Conservation (phyloP, 805 yeast genomes). For the Starmerella vitae region DNA sequence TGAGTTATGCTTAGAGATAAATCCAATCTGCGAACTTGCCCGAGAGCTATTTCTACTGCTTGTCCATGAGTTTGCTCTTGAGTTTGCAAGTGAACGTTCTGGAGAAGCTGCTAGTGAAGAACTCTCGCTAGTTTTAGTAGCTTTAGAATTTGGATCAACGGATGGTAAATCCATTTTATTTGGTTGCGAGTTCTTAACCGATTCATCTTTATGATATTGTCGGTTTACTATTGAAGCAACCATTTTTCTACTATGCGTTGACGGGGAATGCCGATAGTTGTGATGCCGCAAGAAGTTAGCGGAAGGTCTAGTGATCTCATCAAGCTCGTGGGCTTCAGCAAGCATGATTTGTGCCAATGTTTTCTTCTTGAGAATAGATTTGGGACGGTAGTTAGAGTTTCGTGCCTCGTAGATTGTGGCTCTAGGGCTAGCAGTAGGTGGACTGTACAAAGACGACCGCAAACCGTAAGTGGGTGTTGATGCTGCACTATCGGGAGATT, state of each 20-base stretch:
- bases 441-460: not conserved
- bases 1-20: slow-evolving; percentile 1
- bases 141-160: not conserved
- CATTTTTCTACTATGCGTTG: slow-evolving; percentile 22
- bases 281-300: slow-evolving; percentile 29
- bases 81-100: slow-evolving; percentile 1
- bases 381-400: slow-evolving; percentile 28
- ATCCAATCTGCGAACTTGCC: slow-evolving; percentile 10
- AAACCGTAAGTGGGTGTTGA: not conserved
- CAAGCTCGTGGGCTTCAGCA: slow-evolving; percentile 21
- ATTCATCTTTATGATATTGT: slow-evolving; percentile 20
- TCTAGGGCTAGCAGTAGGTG: not conserved
- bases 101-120: not conserved
- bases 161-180: not conserved
- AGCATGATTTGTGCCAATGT: slow-evolving; percentile 73
- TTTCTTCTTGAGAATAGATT: slow-evolving; percentile 80
- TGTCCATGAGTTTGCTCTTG: slow-evolving; percentile 1
- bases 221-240: slow-evolving; percentile 25
- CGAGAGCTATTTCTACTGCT: slow-evolving; percentile 1
- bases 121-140: not conserved
- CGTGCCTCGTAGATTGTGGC: not conserved
- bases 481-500: not conserved
- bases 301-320: slow-evolving; percentile 2
- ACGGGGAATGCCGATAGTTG: slow-evolving; percentile 28
- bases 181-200: not conserved